Percentiles rank a stretch among this genome's conserved stretches.
Conservation (phyloP, 1,139 yeast genomes). For the Nadsonia starkeyi-henricii region DNA sequence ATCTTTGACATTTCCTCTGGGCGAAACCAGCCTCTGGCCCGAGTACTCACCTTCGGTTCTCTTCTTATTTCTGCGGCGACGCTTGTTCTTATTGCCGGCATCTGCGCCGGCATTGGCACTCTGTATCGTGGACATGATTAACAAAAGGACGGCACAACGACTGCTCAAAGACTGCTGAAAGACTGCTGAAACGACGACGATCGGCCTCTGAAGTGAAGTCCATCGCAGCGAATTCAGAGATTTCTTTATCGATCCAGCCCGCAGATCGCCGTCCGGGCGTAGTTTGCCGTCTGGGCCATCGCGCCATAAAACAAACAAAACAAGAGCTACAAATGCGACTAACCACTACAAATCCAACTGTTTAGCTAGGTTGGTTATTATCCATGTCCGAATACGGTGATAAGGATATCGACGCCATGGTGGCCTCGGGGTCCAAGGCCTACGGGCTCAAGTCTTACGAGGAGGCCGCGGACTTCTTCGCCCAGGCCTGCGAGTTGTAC, state of each 20-base stretch:
- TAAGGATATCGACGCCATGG: conserved; percentile 29
- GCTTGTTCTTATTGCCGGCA: conserved; percentile 9
- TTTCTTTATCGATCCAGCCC: background rate
- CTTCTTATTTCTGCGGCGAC: conserved; percentile 21
- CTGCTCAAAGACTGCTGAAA: background rate
- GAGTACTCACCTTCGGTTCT: conserved; percentile 20
- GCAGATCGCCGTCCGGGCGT: background rate
- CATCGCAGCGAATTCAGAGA: no score
- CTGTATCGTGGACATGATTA: background rate
- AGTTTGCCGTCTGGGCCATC: background rate
- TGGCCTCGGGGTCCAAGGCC: conserved; percentile 46
- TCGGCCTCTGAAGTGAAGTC: no score
- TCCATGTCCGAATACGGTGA: conserved; percentile 4
- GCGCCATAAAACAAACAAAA: no score
- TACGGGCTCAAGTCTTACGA: conserved; percentile 56
- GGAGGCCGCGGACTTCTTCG: conserved; percentile 55
- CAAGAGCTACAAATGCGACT: no score
- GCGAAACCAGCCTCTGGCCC: no score
- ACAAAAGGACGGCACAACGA: background rate
- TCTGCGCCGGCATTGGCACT: conserved; percentile 4
- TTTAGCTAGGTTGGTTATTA: no score
- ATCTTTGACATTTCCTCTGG: no score
- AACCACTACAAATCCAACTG: no score
- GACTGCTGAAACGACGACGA: background rate
- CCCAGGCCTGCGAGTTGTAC: conserved; percentile 54